phyloP scores from a whole-genome alignment of 805 yeast species.

The Saturnispora saitoi region DNA sequence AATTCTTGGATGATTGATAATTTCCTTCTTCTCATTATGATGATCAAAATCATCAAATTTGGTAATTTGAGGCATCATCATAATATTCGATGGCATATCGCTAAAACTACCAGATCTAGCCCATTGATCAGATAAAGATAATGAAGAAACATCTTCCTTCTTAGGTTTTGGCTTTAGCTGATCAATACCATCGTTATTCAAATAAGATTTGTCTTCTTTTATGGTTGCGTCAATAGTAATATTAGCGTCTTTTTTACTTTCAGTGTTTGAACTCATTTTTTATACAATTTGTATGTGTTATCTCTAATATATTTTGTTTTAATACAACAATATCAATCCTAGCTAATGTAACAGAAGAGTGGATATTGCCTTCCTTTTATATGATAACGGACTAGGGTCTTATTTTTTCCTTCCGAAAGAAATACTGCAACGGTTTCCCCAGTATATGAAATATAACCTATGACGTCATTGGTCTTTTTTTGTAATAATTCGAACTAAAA shows the following conservation, averaged over 20 bases:
- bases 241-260: not conserved
- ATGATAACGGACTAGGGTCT: too few relatives aligned
- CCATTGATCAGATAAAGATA: slow-evolving; percentile 70
- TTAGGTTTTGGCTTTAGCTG: slow-evolving; percentile 53
- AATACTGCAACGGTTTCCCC: not conserved
- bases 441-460: not conserved
- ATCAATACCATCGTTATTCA: slow-evolving; percentile 70
- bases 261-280: not conserved
- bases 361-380: too few relatives aligned
- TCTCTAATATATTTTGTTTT: too few relatives aligned
- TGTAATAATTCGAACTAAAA: slow-evolving; percentile 21
- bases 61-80: not conserved
- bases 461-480: slow-evolving; percentile 10
- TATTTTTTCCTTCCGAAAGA: too few relatives aligned
- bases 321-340: too few relatives aligned
- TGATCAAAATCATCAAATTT: not conserved
- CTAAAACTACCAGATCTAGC: slow-evolving; percentile 17
- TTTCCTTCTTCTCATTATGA: slow-evolving; percentile 38
- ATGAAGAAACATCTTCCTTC: slow-evolving; percentile 54
- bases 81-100: slow-evolving; percentile 34
- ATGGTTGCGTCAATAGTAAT: slow-evolving; percentile 10
- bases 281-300: too few relatives aligned
- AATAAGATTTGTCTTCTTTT: slow-evolving; percentile 33
- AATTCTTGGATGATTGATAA: slow-evolving; percentile 62
- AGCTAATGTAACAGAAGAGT: too few relatives aligned